Base-by-base conservation (phyloP, 495 filamentous ascomycete species). In the Annulohypoxylon nitens region DNA sequence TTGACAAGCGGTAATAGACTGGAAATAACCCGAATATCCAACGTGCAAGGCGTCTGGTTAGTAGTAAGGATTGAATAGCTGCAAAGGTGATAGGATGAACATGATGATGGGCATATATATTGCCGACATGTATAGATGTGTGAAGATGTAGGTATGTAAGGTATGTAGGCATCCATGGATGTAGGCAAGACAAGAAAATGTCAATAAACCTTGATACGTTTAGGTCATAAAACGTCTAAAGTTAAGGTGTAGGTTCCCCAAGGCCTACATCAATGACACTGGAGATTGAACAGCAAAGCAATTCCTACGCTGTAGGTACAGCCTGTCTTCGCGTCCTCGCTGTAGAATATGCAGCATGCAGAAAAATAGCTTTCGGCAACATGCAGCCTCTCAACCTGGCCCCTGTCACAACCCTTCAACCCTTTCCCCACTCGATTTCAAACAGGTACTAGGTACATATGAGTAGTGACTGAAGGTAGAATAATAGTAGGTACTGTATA, bases 341-440 rank as follows among this genome's bases (percentile, higher is more conserved):
- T 18, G 43, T 50, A 33, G 26, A 34, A 57, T 57, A 57, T 26
- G 25, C 48, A 23, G 20, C 25, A 39, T 47, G 53, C 25, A 41
- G 48, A 62, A 67, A 41, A 41, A 47, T 59, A 37, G 66, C 66
- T 69, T 60, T 67, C 72, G 72, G 72, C 72, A 75, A 61, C 72
- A 18, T 59, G 60, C 72, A 75, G 64, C 67, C 63, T 60, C 71
- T 61, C 50, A 50, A 61, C 67, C 71, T 75, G 60, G 67, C 61
- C 64, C 72, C 67, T 30, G 30, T 30, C 30, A 30, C 30, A 30
- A 30, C 30, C 39, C 67, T 67, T 58, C 72, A 63, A 33, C 47
- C 45, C 16, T 26, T 70, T 70, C 71, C 48, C 71, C 62, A 67
- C 62, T 30, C 34, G 54, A 69, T 61, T 70, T 70, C 66, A 60